phyloP scores from a whole-genome alignment of 176 grass and related monocot species.

The Luzula sylvatica region DNA sequence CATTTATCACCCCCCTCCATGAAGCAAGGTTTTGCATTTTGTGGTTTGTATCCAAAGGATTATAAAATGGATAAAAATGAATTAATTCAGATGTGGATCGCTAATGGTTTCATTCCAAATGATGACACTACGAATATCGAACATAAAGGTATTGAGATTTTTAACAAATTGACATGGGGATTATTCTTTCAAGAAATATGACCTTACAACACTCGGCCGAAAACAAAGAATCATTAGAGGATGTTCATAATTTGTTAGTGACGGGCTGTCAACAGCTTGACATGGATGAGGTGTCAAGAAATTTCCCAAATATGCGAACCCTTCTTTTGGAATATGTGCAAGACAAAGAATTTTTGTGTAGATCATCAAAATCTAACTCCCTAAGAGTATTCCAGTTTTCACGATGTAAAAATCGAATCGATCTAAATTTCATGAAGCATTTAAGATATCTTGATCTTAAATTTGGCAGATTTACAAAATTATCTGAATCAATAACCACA shows the following conservation, averaged over 20 bases:
- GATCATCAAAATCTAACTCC: too few species aligned
- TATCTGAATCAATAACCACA: background rate
- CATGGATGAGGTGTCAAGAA: too few species aligned
- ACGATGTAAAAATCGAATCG: too few species aligned
- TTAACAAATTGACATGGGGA: background rate
- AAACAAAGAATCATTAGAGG: too few species aligned
- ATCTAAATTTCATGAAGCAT: too few species aligned
- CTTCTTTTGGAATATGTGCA: too few species aligned
- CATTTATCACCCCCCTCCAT: background rate
- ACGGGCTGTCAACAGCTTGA: too few species aligned
- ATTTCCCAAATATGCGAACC: too few species aligned
- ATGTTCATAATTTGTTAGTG: too few species aligned
- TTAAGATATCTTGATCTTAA: constrained; percentile 9
- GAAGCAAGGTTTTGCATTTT: constrained; percentile 17
- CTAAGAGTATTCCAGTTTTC: too few species aligned
- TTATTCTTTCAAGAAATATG: constrained; percentile 24
- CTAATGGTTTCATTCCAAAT: constrained; percentile 9
- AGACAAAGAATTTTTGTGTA: too few species aligned
- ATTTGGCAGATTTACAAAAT: background rate
- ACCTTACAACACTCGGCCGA: too few species aligned
- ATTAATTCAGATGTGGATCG: constrained; percentile 4
- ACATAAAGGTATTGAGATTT: background rate
- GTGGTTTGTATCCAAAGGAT: background rate
- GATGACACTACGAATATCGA: background rate
- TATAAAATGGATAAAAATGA: background rate